Base-by-base conservation (phyloP, 805 yeast species). In the Nakazawaea peltata region DNA sequence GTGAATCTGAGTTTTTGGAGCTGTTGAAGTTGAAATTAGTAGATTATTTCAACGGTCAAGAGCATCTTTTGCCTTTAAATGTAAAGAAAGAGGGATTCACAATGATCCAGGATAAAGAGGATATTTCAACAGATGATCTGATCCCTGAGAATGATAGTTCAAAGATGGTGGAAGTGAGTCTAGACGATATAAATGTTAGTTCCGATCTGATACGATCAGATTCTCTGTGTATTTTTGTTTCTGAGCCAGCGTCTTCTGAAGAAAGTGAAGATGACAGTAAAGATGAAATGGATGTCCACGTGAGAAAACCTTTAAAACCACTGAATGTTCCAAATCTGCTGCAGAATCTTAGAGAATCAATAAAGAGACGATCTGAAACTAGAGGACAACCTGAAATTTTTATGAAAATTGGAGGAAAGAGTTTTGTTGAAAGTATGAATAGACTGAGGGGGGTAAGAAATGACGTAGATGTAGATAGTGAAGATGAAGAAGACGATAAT, bases 1-100 rank as follows among this genome's bases (percentile, higher is more conserved):
- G 76, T 41, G 97, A 88, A 53, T 51, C 56, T 3, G 52, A 59
- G n/a, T 51, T 88, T 1, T 44, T 81, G 4, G 81, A 77, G 23
- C 56, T 58, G 1, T 43, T 90, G 4, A 63, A 74, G 35, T 70
- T 63, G n/a, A 53, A 61, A n/a, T 46, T 88, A 13, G 46, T 50
- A 0, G 51, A 53, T 1, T 65, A 70, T 38, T 84, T 71, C 47
- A 65, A 70, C 15, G 34, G 41, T 0, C 54, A 49, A 34, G 55
- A 44, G 19, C 45, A 42, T 8, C 39, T 43, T 16, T 46, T 51
- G 14, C 62, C 62, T 36, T 18, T 10, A 23, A 19, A 19, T 14
- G 15, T 18, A 19, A 19, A 28, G 27, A 9, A 8, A 8, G 23
- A 28, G 31, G 10, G 8, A 5, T 5, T 17, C 9, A 18, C 10